These are phyloP conservation scores for Nicotiana tabacum DNA, from an alignment of 257 asterid genomes.

Conservation along the genomic window DNA sequence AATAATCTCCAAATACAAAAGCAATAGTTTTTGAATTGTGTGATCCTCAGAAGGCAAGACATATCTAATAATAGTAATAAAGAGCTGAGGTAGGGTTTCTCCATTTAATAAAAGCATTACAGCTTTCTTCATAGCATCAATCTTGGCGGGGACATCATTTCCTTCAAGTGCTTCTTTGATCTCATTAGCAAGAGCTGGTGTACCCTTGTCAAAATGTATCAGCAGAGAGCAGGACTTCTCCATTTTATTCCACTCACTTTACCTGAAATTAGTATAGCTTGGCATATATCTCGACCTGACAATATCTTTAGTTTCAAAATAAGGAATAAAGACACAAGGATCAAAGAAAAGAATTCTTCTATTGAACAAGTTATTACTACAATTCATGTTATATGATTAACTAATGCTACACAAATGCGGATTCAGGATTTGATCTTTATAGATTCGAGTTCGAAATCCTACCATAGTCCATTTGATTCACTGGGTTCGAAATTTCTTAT, in stretches of 20 bases:
- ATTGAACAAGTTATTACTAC: not conserved
- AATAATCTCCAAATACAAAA: slow-evolving; percentile 75
- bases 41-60: slow-evolving; percentile 88
- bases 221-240: slow-evolving; percentile 83
- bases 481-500: no score
- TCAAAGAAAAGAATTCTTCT: not conserved
- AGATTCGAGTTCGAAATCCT: no score
- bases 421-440: no score
- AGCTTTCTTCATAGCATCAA: slow-evolving; percentile 89
- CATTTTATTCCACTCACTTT: slow-evolving; percentile 39
- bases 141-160: slow-evolving; percentile 61
- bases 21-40: slow-evolving; percentile 69
- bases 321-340: not conserved
- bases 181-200: slow-evolving; percentile 87
- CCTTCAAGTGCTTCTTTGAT: slow-evolving; percentile 95
- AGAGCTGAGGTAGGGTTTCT: slow-evolving; percentile 83
- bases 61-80: slow-evolving; percentile 74
- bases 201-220: slow-evolving; percentile 82
- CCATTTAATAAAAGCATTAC: slow-evolving; percentile 88
- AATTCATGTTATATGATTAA: not conserved
- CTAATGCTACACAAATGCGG: not conserved
- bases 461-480: no score
- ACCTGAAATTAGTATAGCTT: not conserved
- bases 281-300: not conserved
- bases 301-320: not conserved